phyloP scores from a whole-genome alignment of 2,329 filamentous ascomycete genomes.

The Eutypa lata region DNA sequence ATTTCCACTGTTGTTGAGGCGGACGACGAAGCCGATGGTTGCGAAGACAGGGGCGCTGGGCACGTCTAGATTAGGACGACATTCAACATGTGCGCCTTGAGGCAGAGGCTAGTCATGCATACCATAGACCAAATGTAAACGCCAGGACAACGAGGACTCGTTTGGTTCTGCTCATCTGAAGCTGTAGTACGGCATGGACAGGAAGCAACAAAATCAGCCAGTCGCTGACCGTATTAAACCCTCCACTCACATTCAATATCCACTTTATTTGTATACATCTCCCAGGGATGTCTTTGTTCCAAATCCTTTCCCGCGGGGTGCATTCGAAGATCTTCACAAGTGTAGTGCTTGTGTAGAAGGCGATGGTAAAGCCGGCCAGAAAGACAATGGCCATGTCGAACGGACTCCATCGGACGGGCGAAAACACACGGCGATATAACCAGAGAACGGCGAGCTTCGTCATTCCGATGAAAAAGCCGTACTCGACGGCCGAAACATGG shows the following conservation, averaged over 20 bases:
- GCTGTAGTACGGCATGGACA: slow-evolving; percentile 11
- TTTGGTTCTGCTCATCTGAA: slow-evolving; percentile 13
- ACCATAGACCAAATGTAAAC: slow-evolving; percentile 16
- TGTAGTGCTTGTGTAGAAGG: slow-evolving; percentile 12
- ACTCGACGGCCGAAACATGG: slow-evolving; percentile 12
- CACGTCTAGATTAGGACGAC: slow-evolving; percentile 2
- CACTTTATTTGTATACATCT: slow-evolving; percentile 7
- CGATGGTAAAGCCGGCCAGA: slow-evolving; percentile 7
- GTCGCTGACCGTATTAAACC: slow-evolving; percentile 18
- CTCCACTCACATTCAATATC: slow-evolving; percentile 14
- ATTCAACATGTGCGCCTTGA: background rate
- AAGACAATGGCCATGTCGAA: slow-evolving; percentile 16
- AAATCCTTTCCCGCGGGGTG: slow-evolving; percentile 12
- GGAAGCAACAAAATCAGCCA: slow-evolving; percentile 15
- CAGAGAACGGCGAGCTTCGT: slow-evolving; percentile 16
- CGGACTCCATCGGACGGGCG: slow-evolving; percentile 10
- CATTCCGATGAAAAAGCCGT: slow-evolving; percentile 16
- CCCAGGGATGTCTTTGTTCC: slow-evolving; percentile 9
- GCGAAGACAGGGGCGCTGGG: slow-evolving; percentile 9
- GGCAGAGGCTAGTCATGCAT: background rate
- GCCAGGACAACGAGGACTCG: slow-evolving; percentile 10
- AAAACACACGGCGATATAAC: slow-evolving; percentile 19
- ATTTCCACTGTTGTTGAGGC: slow-evolving; percentile 5
- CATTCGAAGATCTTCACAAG: slow-evolving; percentile 18
- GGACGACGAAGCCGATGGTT: slow-evolving; percentile 6